Evolutionary conservation across 1,284 basidiomycete species (phyloP), one percentile per base, ranked within the genome.

Genomic region (Trichosporon sp.): DNA sequence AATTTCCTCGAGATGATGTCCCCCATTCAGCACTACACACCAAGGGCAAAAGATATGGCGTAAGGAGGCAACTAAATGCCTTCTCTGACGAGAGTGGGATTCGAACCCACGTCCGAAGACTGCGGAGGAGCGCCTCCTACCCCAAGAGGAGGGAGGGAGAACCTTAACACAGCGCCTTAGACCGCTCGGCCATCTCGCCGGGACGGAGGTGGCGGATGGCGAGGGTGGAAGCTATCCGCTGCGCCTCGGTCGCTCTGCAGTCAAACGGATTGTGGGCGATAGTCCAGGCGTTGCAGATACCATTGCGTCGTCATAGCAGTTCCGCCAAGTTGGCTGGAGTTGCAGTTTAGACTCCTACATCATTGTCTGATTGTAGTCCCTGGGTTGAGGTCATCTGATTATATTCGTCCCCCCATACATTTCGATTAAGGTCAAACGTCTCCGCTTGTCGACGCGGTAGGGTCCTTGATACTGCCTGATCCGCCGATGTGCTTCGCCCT

Each of bases 81-180:
- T 25, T 23, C 47, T 51, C 11, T 51, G 47, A 51, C 47, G 47
- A 51, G 47, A 51, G 47, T 51, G 47, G 47, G 47, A 51, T 51
- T 51, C 47, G 47, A 51, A 51, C 47, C 47, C 47, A 23, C 47
- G 47, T 51, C 47, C 47, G 47, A 51, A 51, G 47, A 51, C 47
- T 51, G 47, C 47, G 47, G 47, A 51, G 47, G 47, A 51, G 47
- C 21, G 23, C 47, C 47, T 25, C 21, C 18, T 25, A 9, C 47
- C 11, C 21, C 18, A 11, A 9, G 38, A 42, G 21, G 21, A 51
- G 21, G 11, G n/a, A 11, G 23, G 47, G 47, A 23, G 21, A n/a
- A 64, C 65, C 65, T 69, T 68, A 72, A 70, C 68, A 69, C 66
- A 68, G 67, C 70, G 67, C 67, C 70, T 71, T 71, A 66, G 66